Base-by-base conservation (phyloP, 345 rosid species). In the Nephelium lappaceum region DNA sequence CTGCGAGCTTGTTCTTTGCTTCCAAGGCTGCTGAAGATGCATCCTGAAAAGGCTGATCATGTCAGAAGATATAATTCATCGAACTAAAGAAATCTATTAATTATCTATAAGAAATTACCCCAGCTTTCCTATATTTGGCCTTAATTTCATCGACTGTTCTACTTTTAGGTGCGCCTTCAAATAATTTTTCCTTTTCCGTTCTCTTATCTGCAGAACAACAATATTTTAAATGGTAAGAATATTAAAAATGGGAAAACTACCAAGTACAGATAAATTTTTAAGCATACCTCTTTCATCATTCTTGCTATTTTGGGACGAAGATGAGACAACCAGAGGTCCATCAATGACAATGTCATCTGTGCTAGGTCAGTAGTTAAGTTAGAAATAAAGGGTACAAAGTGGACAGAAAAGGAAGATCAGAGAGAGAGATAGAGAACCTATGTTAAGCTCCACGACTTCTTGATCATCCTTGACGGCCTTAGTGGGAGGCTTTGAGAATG, bases 91-190 rank as follows among this genome's bases (percentile, higher is more conserved):
- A 31, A 51, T 39, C 61, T 57, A 3, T 19, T 11, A 19, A 74
- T 74, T 12, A 39, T 76, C 53, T 63, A 58, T 24, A 39, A 70
- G 60, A 63, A 66, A 55, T 86, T 82, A 89, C 94, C 85, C 81
- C 91, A 53, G 89, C 79, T 76, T 87, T 91, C 81, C 89, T 83
- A 85, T 96, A 96, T 85, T 93, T 92, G 24, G 97, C 95, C 75
- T 87, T 89, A 63, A 96, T 94, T 88, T 96, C 98, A 73, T 92
- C 94, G 14, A 89, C 86, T 57, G 99, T 87, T 88, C 95, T 90
- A 16, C 76, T 74, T 85, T 64, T 85, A 19, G 98, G 99, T 45
- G 87, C 91, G 78, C 95, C 96, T 79, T 92, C 95, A 38, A 95
- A 92, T 69, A 92, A 80, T 81, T 73, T 89, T 74, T 91, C 92